Evolutionary conservation across 75 land plant species (phyloP), one percentile per base, ranked within the genome.

Genomic region (Chamaecyparis obtusa): DNA sequence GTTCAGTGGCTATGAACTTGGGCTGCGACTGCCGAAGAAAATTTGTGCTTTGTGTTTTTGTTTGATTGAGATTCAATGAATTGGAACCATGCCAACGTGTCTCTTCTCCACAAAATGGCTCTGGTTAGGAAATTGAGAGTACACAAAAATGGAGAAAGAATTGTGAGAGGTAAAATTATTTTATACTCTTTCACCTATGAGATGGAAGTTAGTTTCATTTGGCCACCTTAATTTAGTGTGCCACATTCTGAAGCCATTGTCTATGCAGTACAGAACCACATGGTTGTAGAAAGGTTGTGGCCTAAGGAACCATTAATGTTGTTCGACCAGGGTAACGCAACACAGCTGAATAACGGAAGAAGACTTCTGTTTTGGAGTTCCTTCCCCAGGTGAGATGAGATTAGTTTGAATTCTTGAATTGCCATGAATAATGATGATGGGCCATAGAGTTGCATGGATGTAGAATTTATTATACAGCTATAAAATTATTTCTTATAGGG

Each of bases 91-190:
- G n/a, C n/a, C n/a, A n/a, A n/a, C n/a, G n/a, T n/a, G n/a, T n/a
- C n/a, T n/a, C n/a, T n/a, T n/a, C n/a, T n/a, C n/a, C n/a, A n/a
- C n/a, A n/a, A n/a, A n/a, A n/a, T n/a, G n/a, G n/a, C n/a, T n/a
- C n/a, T n/a, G n/a, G n/a, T n/a, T n/a, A 44, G 90, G 90, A n/a
- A 98, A 95, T 88, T 87, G 88, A 14, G 99, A 98, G 89, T 98
- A 94, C 89, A 87, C 76, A 3, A 98, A 96, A 87, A 95, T 96
- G 96, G 91, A 91, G 72, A 95, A 93, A 87, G 95, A 94, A 85
- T 92, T 98, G 78, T 79, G 84, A 86, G 99, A 97, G 99, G 99
- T 97, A 88, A 89, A 91, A 85, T 32, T 51, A 48, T 37, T 54
- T 48, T 84, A 9, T 77, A 14, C 19, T 14, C 80, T n/a, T 64